A percentile compares a stretch with the other conserved stretches of the same genome.
Evolutionary conservation across 2,329 filamentous ascomycete species (phyloP).

Genomic region (Erysiphe pulchra): DNA sequence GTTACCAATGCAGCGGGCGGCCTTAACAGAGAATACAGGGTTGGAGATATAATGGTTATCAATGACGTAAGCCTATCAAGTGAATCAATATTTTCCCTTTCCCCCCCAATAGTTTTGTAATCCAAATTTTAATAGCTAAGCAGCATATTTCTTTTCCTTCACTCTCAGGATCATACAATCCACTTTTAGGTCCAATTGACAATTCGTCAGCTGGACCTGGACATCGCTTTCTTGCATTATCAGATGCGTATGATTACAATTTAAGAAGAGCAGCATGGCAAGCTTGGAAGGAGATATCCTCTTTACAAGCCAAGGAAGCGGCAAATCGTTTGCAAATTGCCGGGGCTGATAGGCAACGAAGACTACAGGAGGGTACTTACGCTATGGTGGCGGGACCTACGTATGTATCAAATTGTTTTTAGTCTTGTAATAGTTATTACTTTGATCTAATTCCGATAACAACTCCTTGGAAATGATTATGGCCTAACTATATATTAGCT

Average conservation of each 20-base stretch:
- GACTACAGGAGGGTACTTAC: conserved; percentile 5
- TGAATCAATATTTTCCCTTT: not conserved
- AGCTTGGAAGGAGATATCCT: conserved; percentile 3
- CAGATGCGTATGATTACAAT: conserved; percentile 7
- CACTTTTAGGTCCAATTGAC: conserved; percentile 2
- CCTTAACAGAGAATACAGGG: conserved; percentile 33
- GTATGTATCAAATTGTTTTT: conserved; percentile 1
- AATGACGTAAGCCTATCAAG: conserved; percentile 26
- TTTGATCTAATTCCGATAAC: too few relatives aligned
- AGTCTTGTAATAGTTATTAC: not conserved
- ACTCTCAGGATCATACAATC: conserved; percentile 3
- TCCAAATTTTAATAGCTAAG: not conserved
- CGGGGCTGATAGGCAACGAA: not conserved
- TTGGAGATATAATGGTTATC: conserved; percentile 38
- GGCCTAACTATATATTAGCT: conserved; percentile 11
- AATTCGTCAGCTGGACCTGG: not conserved
- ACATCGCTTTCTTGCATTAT: conserved; percentile 5
- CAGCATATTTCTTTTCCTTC: conserved; percentile 6
- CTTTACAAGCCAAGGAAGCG: not conserved
- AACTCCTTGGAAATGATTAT: not conserved
- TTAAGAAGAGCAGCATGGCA: conserved; percentile 4
- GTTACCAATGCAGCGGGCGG: conserved; percentile 43
- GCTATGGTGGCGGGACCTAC: conserved; percentile 6
- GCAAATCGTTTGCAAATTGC: too few relatives aligned
- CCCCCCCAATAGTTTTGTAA: not conserved